Evolutionary conservation across 495 filamentous ascomycete species (phyloP).

Genomic region (Neohortaea acidophila): DNA sequence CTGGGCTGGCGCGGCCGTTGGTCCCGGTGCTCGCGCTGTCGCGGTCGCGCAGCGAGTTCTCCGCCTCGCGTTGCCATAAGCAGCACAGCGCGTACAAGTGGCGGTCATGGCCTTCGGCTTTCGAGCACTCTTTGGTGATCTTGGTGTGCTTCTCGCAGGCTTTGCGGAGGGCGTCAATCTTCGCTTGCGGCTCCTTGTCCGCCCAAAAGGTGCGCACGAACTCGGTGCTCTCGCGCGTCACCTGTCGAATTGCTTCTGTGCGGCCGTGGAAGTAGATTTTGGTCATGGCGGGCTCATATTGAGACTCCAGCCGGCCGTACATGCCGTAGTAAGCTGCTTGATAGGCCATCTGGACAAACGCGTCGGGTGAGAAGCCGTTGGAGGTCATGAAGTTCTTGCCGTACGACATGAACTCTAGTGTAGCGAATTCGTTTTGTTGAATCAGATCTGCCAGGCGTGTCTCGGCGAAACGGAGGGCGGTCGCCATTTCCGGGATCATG

Average conservation of each 20-base stretch:
- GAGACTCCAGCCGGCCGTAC: constrained; percentile 84
- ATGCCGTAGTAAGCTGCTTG: constrained; percentile 97
- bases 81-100: constrained; percentile 91
- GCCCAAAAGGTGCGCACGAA: constrained; percentile 94
- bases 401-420: constrained; percentile 74
- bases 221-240: constrained; percentile 62
- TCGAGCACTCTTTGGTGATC: constrained; percentile 74
- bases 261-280: constrained; percentile 85
- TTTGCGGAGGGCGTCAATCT: constrained; percentile 68
- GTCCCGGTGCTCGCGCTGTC: constrained; percentile 46
- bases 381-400: constrained; percentile 97
- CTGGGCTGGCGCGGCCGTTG: constrained; percentile 38
- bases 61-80: constrained; percentile 86
- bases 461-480: constrained; percentile 87
- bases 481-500: constrained; percentile 81
- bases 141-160: constrained; percentile 70
- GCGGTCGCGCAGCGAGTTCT: constrained; percentile 37
- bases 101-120: constrained; percentile 81
- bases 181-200: constrained; percentile 64
- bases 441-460: constrained; percentile 88
- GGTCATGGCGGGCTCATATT: constrained; percentile 97
- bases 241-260: constrained; percentile 82
- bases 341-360: constrained; percentile 98
- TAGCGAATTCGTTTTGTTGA: constrained; percentile 89
- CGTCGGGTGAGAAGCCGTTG: constrained; percentile 91